Conservation (phyloP, 2,329 filamentous ascomycete genomes). For the Fusarium sp. region DNA sequence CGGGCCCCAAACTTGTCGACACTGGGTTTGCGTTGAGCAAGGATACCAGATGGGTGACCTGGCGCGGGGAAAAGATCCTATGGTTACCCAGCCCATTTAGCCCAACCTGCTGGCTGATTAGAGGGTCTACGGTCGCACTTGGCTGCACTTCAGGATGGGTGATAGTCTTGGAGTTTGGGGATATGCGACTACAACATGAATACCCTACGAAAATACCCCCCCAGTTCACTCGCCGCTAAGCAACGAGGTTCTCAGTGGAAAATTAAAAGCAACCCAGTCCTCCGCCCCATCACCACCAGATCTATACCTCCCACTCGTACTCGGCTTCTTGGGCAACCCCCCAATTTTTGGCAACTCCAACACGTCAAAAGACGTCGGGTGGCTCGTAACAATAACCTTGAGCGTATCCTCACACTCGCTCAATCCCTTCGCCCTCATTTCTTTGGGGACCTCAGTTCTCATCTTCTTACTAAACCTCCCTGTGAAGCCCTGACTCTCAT, state of each 20-base stretch:
- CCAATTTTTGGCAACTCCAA: slow-evolving; percentile 20
- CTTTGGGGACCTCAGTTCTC: background rate
- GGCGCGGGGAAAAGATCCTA: background rate
- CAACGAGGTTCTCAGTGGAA: background rate
- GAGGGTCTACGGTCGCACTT: background rate
- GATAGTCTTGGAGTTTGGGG: background rate
- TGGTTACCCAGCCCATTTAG: background rate
- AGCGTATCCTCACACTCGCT: slow-evolving; percentile 11
- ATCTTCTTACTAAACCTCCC: slow-evolving; percentile 4
- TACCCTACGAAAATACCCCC: too few species aligned
- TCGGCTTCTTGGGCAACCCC: background rate
- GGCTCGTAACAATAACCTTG: slow-evolving; percentile 27
- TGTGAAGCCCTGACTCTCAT: background rate
- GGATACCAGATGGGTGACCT: background rate
- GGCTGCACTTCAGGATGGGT: background rate
- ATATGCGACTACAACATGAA: background rate
- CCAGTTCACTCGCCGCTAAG: background rate
- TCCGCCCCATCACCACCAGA: background rate
- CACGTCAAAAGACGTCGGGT: slow-evolving; percentile 23
- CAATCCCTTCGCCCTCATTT: background rate
- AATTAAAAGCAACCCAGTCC: slow-evolving; percentile 1
- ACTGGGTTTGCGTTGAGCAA: background rate
- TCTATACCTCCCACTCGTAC: background rate
- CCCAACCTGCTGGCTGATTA: background rate
- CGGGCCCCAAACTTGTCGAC: background rate